Conservation (phyloP, 768 basidiomycete species). For the Naganishia onofrii region DNA sequence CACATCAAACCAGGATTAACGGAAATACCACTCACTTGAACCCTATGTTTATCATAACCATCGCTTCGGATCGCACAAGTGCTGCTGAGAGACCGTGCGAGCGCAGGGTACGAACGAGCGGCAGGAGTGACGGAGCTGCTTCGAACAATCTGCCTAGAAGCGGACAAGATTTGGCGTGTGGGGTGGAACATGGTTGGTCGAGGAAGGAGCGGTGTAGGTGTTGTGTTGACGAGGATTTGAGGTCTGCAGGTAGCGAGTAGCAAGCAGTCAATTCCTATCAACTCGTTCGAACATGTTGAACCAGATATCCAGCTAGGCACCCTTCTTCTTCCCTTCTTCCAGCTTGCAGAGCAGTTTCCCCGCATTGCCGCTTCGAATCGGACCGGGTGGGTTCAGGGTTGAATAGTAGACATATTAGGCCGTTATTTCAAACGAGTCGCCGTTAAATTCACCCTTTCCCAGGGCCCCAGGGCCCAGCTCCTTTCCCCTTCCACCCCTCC, state of each 20-base stretch:
- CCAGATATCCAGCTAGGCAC: too few relatives aligned
- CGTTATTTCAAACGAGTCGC: background rate
- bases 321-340: too few relatives aligned
- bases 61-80: background rate
- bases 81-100: background rate
- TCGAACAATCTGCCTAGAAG: background rate
- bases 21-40: background rate
- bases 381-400: too few relatives aligned
- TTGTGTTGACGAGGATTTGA: background rate
- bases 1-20: background rate
- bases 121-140: background rate
- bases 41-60: conserved; percentile 19
- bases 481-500: too few relatives aligned
- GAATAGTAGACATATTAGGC: too few relatives aligned
- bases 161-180: background rate
- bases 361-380: background rate
- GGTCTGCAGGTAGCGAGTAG: too few relatives aligned
- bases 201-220: background rate
- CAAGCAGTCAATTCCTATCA: too few relatives aligned
- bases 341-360: too few relatives aligned
- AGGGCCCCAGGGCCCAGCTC: too few relatives aligned
- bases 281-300: too few relatives aligned
- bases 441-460: too few relatives aligned
- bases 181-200: background rate
- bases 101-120: background rate